Percentiles rank a stretch among this genome's conserved stretches.
These are phyloP conservation scores for Penicillium sp. DNA, from an alignment of 2,329 filamentous ascomycete genomes.

Conservation along the genomic window DNA sequence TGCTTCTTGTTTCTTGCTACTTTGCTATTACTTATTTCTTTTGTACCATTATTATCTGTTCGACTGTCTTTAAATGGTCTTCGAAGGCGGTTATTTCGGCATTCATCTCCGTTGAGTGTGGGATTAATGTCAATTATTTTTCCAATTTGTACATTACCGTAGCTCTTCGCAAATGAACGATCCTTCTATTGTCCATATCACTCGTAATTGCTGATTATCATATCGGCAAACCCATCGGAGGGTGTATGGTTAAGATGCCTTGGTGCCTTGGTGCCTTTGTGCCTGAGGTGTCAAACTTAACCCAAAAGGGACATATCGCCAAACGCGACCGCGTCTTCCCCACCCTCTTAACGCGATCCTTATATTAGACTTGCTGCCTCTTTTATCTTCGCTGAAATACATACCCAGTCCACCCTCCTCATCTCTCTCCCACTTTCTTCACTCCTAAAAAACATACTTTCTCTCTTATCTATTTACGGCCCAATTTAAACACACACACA, in stretches of 20 bases:
- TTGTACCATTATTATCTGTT: slow-evolving; percentile 9
- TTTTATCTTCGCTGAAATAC: slow-evolving; percentile 17
- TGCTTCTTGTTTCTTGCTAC: slow-evolving; percentile 7
- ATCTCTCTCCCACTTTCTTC: background rate
- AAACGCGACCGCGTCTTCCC: slow-evolving; percentile 33
- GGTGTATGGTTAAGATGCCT: background rate
- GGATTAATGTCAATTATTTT: background rate
- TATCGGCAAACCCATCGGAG: background rate
- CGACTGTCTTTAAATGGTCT: background rate
- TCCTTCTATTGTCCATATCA: background rate
- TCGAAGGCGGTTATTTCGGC: background rate
- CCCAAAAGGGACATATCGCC: slow-evolving; percentile 33
- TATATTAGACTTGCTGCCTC: slow-evolving; percentile 22
- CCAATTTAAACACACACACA: background rate
- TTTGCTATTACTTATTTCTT: slow-evolving; percentile 5
- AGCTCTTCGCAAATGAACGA: slow-evolving; percentile 2
- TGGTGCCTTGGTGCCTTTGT: slow-evolving; percentile 7
- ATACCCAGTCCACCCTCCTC: slow-evolving; percentile 5
- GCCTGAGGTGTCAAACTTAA: slow-evolving; percentile 21
- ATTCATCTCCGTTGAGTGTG: background rate
- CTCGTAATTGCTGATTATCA: background rate
- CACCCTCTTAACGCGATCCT: slow-evolving; percentile 28
- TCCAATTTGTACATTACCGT: slow-evolving; percentile 1
- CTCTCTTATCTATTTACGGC: slow-evolving; percentile 2
- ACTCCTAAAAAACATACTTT: background rate